A percentile compares a stretch with the other conserved stretches of the same genome.
phyloP scores from a whole-genome alignment of 306 rosid species.

The apple (Malus domestica) region DNA sequence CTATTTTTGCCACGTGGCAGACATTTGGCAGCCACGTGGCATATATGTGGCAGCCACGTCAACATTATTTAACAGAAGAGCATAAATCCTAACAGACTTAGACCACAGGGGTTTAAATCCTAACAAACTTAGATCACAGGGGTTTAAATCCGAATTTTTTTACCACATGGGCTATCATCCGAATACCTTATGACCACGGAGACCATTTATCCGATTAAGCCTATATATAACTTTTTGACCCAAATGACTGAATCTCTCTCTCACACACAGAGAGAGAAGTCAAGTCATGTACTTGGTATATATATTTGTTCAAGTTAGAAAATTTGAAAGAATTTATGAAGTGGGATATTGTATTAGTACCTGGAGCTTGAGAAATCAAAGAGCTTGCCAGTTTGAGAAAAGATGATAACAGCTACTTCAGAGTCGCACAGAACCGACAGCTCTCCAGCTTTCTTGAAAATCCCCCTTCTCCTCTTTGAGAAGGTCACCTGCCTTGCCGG shows the following conservation, averaged over 20 bases:
- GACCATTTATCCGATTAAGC: no score
- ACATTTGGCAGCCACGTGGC: no score
- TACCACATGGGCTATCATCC: no score
- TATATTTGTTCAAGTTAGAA: neutral
- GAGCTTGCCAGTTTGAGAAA: slow-evolving; percentile 44
- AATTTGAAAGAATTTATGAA: no score
- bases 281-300: neutral
- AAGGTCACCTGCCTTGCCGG: slow-evolving; percentile 51
- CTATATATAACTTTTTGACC: neutral
- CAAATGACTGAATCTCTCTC: neutral
- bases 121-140: no score
- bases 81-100: no score
- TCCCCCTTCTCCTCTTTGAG: slow-evolving; percentile 43
- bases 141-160: no score
- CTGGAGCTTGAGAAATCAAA: slow-evolving; percentile 34
- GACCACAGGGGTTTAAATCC: no score
- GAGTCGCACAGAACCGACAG: slow-evolving; percentile 42
- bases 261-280: neutral
- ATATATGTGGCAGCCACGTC: no score
- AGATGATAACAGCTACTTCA: slow-evolving; percentile 29
- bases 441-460: slow-evolving; percentile 44
- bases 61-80: no score
- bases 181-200: no score
- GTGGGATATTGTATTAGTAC: neutral
- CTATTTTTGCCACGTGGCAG: no score